Conservation (phyloP, 2,329 filamentous ascomycete genomes). For the Colletotrichum orbiculare region DNA sequence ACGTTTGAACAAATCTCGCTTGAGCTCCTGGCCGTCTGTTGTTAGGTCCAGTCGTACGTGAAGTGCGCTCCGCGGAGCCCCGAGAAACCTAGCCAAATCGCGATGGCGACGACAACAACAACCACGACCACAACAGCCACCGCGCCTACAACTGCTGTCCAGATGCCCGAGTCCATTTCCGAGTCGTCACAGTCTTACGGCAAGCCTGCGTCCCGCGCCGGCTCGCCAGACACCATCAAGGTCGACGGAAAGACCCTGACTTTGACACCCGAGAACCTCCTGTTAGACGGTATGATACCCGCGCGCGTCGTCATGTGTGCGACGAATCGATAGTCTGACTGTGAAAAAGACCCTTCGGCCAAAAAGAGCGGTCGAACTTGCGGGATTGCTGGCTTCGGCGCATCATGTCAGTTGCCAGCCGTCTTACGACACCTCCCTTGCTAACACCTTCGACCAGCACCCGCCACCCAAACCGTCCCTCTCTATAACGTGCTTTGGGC, state of each 20-base stretch:
- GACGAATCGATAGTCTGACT: slow-evolving; percentile 8
- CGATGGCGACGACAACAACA: too few relatives aligned
- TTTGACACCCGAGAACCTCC: slow-evolving; percentile 45
- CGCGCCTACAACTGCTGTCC: slow-evolving; percentile 1
- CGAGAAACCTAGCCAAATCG: not conserved
- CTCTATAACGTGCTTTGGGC: slow-evolving; percentile 90
- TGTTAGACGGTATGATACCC: slow-evolving; percentile 47
- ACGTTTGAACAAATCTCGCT: not conserved
- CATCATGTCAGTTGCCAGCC: slow-evolving; percentile 21
- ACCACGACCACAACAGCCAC: slow-evolving; percentile 14
- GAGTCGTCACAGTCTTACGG: slow-evolving; percentile 32
- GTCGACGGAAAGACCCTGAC: slow-evolving; percentile 47
- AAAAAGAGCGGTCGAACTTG: slow-evolving; percentile 38
- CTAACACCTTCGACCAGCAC: slow-evolving; percentile 11
- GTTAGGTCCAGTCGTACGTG: slow-evolving; percentile 3
- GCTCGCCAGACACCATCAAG: slow-evolving; percentile 28
- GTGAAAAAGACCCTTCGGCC: slow-evolving; percentile 16
- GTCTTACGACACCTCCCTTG: not conserved
- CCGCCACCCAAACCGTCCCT: slow-evolving; percentile 62
- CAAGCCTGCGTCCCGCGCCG: slow-evolving; percentile 29
- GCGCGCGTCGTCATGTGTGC: not conserved
- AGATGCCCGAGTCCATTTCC: slow-evolving; percentile 31
- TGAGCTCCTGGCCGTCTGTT: not conserved
- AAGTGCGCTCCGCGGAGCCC: slow-evolving; percentile 26
- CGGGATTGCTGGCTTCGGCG: slow-evolving; percentile 32